A percentile compares a stretch with the other conserved stretches of the same genome.
Conservation (phyloP, 768 basidiomycete species). For the Panus rudis region DNA sequence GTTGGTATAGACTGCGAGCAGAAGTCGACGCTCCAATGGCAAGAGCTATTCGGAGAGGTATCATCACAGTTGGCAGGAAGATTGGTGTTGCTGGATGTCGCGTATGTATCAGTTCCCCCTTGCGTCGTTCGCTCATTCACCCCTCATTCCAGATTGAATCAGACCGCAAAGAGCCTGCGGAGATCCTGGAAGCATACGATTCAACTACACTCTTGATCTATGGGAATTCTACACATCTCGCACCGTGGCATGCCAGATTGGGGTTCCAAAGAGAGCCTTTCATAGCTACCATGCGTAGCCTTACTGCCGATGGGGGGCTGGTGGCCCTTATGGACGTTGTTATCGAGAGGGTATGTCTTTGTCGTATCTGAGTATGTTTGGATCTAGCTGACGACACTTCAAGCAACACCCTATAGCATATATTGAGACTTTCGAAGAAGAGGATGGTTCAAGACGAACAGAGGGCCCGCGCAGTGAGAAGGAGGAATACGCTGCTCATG, state of each 20-base stretch:
- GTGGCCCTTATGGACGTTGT: conserved; percentile 70
- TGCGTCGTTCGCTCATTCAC: background rate
- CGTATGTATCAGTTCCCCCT: conserved; percentile 37
- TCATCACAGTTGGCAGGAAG: conserved; percentile 75
- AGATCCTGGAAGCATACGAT: conserved; percentile 76
- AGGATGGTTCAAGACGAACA: conserved; percentile 40
- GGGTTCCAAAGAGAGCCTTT: conserved; percentile 66
- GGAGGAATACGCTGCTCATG: conserved; percentile 56
- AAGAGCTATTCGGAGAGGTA: conserved; percentile 59
- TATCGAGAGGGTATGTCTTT: conserved; percentile 48
- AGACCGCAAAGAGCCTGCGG: conserved; percentile 68
- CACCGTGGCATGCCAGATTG: conserved; percentile 82
- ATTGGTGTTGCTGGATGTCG: conserved; percentile 72
- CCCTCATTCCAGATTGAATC: conserved; percentile 46
- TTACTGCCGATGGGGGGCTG: conserved; percentile 76
- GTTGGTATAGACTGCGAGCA: conserved; percentile 88
- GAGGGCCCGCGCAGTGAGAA: conserved; percentile 60
- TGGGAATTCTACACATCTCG: conserved; percentile 83
- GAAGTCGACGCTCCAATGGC: conserved; percentile 66
- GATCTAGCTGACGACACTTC: background rate
- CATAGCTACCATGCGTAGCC: conserved; percentile 69
- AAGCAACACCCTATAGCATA: conserved; percentile 74
- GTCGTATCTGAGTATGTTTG: background rate
- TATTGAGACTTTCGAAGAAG: conserved; percentile 55
- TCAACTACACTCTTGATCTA: conserved; percentile 58